phyloP scores from a whole-genome alignment of 805 yeast genomes.

The Pichia exigua region DNA sequence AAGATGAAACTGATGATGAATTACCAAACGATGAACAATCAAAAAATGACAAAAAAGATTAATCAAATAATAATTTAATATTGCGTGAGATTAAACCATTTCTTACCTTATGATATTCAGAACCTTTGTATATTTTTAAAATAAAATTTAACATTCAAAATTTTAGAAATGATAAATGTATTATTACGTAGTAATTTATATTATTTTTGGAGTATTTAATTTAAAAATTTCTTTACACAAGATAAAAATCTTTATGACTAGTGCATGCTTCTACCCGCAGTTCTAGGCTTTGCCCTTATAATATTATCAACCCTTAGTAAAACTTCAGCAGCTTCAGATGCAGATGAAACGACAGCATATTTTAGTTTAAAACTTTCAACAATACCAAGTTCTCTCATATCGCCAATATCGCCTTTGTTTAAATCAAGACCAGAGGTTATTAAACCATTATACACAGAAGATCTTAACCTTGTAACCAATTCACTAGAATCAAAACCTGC shows the following conservation, averaged over 20 bases:
- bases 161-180: neutral
- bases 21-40: neutral
- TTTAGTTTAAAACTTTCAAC: conserved; percentile 91
- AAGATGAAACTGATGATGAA: conserved; percentile 26
- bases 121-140: neutral
- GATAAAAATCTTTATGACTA: neutral
- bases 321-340: conserved; percentile 98
- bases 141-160: neutral
- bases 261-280: conserved; percentile 69
- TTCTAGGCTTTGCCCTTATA: conserved; percentile 93
- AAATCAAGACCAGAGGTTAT: conserved; percentile 87
- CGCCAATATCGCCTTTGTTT: conserved; percentile 76
- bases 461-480: conserved; percentile 79
- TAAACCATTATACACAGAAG: conserved; percentile 87
- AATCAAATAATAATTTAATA: neutral
- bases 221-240: neutral
- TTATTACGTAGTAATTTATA: neutral
- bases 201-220: neutral
- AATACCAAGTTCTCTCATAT: conserved; percentile 89
- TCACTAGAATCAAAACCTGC: conserved; percentile 96
- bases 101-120: neutral
- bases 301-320: conserved; percentile 93
- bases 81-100: neutral
- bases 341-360: conserved; percentile 87
- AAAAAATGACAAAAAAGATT: conserved; percentile 1